Base-by-base conservation (phyloP, 202 grass and related monocot genomes). In the Saccharum hybrid region DNA sequence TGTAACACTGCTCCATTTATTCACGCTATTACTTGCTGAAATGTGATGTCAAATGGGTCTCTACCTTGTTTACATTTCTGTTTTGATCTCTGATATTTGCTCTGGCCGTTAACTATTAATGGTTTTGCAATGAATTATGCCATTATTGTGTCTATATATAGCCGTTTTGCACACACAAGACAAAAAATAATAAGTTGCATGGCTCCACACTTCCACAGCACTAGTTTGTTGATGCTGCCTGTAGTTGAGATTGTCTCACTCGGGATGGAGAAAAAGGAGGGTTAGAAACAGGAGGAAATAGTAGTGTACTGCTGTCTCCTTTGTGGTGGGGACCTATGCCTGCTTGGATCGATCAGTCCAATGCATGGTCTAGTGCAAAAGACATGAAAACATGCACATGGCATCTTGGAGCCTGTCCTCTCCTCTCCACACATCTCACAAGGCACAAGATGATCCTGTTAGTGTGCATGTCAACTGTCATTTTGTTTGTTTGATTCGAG, bases 1-100 rank as follows among this genome's bases (percentile, higher is more conserved):
- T 75, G 74, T 88, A 88, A 89, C 85, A 87, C 48, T 92, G 79
- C 81, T 87, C 72, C 76, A 73, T 88, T 86, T 76, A 77, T 76
- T 85, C 70, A 52, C 56, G 42, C 63, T 86, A 66, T 72, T 83
- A 65, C 45, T 52, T 43, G 72, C 78, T 69, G 63, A 88, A 85
- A 88, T 86, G 80, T 38, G 43, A 84, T 76, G 84, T 71, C 69
- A 68, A 70, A 79, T 74, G 73, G 64, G 34, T 31, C 76, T 69
- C 70, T 75, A 52, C 51, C 41, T 86, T 48, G 15, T 16, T 62
- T 82, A 46, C 28, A 3, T 52, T 52, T 34, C 23, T 10, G 57
- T 31, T 23, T 16, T 71, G 26, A 72, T 51, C 43, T 75, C 13
- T 90, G 63, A 65, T 75, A 64, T 75, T 63, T 77, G 61, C 10